These are phyloP conservation scores for Saccharomyces hybrid DNA, from an alignment of 1,139 yeast species.

Conservation along the genomic window DNA sequence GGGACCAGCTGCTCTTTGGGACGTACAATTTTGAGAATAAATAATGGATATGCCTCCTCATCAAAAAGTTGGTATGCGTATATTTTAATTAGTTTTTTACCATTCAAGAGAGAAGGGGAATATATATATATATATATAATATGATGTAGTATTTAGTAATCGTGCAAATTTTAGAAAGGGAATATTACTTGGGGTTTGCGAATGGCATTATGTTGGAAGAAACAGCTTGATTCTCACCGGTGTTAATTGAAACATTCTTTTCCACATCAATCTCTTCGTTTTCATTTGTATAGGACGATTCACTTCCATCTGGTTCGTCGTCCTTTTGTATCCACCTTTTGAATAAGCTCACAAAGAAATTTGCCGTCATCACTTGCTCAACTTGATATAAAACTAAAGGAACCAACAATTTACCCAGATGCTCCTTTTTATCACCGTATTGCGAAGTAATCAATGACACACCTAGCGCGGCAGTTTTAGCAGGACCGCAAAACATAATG, in stretches of 20 bases:
- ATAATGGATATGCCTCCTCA: slow-evolving; percentile 2
- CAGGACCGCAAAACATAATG: slow-evolving; percentile 82
- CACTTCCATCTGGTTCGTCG: not conserved
- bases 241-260: not conserved
- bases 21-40: slow-evolving; percentile 35
- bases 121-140: not conserved
- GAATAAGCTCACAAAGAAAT: slow-evolving; percentile 56
- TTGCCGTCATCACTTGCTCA: slow-evolving; percentile 77
- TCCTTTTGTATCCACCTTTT: slow-evolving; percentile 43
- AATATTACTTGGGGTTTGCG: not conserved
- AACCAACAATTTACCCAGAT: slow-evolving; percentile 65
- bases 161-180: not conserved
- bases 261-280: not conserved
- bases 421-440: slow-evolving; percentile 55
- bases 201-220: not conserved
- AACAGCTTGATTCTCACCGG: not conserved
- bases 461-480: slow-evolving; percentile 88
- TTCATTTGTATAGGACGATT: not conserved
- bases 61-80: not conserved
- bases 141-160: not conserved
- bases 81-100: not conserved
- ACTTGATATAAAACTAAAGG: slow-evolving; percentile 82
- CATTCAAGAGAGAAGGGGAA: not conserved
- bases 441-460: slow-evolving; percentile 76
- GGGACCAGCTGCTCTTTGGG: slow-evolving; percentile 67